Conservation (phyloP, 805 yeast species). For the Monosporozyma unispora region DNA sequence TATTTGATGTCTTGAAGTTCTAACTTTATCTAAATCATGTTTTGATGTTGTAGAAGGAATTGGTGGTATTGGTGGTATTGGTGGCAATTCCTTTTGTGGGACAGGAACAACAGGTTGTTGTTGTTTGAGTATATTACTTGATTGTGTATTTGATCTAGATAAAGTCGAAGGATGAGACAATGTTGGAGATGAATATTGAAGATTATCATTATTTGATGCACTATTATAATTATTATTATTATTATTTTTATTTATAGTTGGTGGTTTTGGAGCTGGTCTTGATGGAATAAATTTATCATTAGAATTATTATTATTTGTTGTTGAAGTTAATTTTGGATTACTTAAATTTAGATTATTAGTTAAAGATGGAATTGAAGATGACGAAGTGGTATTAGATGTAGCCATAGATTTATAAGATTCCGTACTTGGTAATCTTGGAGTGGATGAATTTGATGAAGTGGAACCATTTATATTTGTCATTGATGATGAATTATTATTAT, state of each 20-base stretch:
- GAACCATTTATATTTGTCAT: not conserved
- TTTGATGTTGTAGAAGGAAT: constrained; percentile 9
- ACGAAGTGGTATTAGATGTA: not conserved
- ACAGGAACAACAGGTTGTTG: constrained; percentile 13
- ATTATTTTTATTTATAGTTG: constrained; percentile 17
- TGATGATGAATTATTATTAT: not conserved
- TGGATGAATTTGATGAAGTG: constrained; percentile 5
- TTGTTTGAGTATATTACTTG: constrained; percentile 11
- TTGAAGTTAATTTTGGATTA: constrained; percentile 1
- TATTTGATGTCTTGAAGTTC: not conserved
- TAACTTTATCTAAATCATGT: not conserved
- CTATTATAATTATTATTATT: not conserved
- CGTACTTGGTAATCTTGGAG: constrained; percentile 4
- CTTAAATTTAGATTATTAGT: not conserved
- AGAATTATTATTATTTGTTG: not conserved
- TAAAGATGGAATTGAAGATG: constrained; percentile 1
- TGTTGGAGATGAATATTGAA: not conserved
- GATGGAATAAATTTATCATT: constrained; percentile 45
- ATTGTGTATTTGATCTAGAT: constrained; percentile 14
- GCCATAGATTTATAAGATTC: not conserved
- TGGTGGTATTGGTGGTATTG: constrained; percentile 24
- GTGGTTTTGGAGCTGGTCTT: constrained; percentile 63
- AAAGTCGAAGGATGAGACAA: constrained; percentile 3
- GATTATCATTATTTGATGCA: not conserved
- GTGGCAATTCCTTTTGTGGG: constrained; percentile 20